These are phyloP conservation scores for Eucalyptus pauciflora DNA, from an alignment of 345 rosid species.

Conservation along the genomic window DNA sequence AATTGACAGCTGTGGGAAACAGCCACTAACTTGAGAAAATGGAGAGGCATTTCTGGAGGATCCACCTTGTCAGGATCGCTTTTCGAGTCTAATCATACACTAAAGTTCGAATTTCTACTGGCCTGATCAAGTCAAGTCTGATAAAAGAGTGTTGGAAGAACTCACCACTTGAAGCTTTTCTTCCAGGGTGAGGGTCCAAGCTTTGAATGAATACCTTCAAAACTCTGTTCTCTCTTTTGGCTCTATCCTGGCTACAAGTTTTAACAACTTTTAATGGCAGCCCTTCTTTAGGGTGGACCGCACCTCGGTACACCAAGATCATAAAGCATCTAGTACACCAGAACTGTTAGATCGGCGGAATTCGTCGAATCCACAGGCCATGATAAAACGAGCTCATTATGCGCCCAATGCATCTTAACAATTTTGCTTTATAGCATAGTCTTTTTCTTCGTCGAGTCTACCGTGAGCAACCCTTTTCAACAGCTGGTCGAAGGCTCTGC, in stretches of 20 bases:
- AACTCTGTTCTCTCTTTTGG: not conserved
- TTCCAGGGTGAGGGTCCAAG: not conserved
- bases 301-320: not conserved
- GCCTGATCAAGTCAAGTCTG: not conserved
- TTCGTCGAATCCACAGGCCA: not conserved
- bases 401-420: not conserved
- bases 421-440: not conserved
- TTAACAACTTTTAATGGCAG: not conserved
- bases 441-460: not conserved
- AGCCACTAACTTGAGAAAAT: not conserved
- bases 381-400: not conserved
- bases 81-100: not conserved
- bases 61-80: not conserved
- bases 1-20: not conserved
- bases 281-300: not conserved
- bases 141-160: not conserved
- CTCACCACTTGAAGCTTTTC: not conserved
- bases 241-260: not conserved
- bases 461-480: not conserved
- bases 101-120: not conserved
- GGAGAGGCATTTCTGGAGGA: not conserved
- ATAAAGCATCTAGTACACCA: not conserved
- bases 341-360: not conserved
- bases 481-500: not conserved
- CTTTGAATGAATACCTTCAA: not conserved